These are phyloP conservation scores for Clonostachys chloroleuca DNA, from an alignment of 2,329 filamentous ascomycete species.

Conservation along the genomic window DNA sequence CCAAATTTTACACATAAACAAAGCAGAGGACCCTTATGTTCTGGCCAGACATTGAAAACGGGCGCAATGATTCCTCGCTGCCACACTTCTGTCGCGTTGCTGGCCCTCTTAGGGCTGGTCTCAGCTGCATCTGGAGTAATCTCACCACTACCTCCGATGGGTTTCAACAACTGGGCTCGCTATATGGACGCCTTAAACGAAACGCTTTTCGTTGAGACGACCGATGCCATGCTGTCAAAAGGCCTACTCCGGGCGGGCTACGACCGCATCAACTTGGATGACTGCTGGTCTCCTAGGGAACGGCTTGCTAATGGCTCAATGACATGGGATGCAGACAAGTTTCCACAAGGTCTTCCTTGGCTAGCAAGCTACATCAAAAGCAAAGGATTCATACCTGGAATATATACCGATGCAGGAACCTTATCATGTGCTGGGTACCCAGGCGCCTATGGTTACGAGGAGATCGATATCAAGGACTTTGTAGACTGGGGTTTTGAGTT, in stretches of 20 bases:
- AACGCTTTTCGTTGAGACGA: too few relatives aligned
- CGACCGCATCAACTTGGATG: constrained; percentile 54
- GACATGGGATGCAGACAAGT: constrained; percentile 33
- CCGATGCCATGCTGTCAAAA: too few relatives aligned
- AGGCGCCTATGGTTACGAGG: constrained; percentile 7
- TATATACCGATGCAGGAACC: constrained; percentile 53
- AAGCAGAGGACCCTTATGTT: too few relatives aligned
- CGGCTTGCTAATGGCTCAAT: constrained; percentile 43
- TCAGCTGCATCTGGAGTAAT: too few relatives aligned
- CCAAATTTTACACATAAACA: too few relatives aligned
- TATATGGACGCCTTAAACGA: too few relatives aligned
- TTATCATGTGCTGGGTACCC: constrained; percentile 9
- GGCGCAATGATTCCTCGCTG: too few relatives aligned
- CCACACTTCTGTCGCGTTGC: too few relatives aligned
- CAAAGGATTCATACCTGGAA: constrained; percentile 55
- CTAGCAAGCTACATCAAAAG: constrained; percentile 37
- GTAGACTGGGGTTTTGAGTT: constrained; percentile 9
- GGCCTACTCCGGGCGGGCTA: constrained; percentile 29
- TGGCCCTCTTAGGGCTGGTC: too few relatives aligned
- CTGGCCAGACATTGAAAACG: too few relatives aligned
- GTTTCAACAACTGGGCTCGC: too few relatives aligned
- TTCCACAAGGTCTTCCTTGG: constrained; percentile 31
- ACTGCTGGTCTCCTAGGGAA: constrained; percentile 55
- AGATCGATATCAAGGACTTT: constrained; percentile 4
- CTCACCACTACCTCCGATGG: too few relatives aligned